phyloP scores from a whole-genome alignment of 2,329 filamentous ascomycete species.

The Xylaria sp. region DNA sequence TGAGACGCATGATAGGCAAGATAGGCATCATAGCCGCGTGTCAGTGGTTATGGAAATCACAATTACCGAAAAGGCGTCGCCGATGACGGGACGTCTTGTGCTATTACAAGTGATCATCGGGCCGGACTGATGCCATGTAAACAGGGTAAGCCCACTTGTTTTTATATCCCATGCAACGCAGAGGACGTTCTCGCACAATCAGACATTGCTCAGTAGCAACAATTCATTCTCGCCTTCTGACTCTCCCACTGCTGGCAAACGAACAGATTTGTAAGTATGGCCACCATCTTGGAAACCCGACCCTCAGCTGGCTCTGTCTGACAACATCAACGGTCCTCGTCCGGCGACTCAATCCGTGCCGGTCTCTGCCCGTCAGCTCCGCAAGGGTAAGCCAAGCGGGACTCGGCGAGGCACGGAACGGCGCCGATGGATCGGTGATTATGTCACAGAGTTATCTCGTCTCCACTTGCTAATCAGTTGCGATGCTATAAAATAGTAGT shows the following conservation, averaged over 20 bases:
- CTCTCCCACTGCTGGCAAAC: background rate
- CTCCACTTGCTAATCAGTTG: slow-evolving; percentile 17
- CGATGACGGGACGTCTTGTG: slow-evolving; percentile 16
- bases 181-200: background rate
- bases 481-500: background rate
- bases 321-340: background rate
- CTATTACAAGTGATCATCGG: background rate
- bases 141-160: slow-evolving; percentile 3
- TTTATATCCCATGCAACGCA: background rate
- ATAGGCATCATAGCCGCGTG: no score
- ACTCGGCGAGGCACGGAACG: slow-evolving; percentile 33
- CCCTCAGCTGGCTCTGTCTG: background rate
- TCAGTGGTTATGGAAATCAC: background rate
- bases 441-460: slow-evolving; percentile 1
- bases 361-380: slow-evolving; percentile 31
- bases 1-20: no score
- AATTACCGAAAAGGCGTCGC: background rate
- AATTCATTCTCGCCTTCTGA: background rate
- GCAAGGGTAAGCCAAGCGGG: slow-evolving; percentile 21
- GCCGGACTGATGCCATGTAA: background rate
- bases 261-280: background rate
- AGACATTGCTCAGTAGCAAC: background rate
- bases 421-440: slow-evolving; percentile 30
- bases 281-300: background rate
- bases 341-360: slow-evolving; percentile 30